phyloP scores from a whole-genome alignment of 2,329 filamentous ascomycete species.

The Cryphonectria nitschkei region DNA sequence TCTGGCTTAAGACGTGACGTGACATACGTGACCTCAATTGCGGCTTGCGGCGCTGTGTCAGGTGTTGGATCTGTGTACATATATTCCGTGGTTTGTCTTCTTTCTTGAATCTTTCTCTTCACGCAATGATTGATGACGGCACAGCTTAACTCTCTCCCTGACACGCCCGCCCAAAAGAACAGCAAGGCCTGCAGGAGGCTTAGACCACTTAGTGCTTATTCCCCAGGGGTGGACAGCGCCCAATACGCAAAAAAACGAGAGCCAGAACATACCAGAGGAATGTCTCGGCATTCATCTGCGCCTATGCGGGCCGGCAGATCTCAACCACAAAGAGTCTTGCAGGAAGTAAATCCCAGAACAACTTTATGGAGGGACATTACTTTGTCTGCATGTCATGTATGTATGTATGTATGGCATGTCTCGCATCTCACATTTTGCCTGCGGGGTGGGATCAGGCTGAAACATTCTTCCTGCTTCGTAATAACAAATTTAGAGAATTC shows the following conservation, averaged over 20 bases:
- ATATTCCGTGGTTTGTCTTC: not conserved
- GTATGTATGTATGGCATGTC: not conserved
- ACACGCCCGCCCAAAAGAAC: not conserved
- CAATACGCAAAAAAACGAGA: not conserved
- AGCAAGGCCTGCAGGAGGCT: not conserved
- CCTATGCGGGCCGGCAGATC: not conserved
- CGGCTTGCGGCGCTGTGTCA: not conserved
- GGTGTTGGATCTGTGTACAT: not conserved
- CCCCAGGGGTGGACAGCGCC: not conserved
- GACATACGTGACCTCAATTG: not conserved
- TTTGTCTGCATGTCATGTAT: not conserved
- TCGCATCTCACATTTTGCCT: not conserved
- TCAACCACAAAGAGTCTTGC: not conserved
- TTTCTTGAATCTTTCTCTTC: not conserved
- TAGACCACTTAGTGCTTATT: constrained; percentile 1
- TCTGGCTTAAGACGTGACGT: not conserved
- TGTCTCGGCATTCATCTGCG: not conserved
- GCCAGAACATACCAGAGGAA: not conserved
- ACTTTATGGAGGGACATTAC: not conserved
- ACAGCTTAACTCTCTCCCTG: not conserved
- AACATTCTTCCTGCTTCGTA: not conserved
- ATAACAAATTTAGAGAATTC: not conserved
- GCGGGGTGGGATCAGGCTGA: not conserved
- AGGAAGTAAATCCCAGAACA: not conserved
- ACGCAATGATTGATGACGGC: not conserved